Evolutionary conservation across 2,329 filamentous ascomycete genomes (phyloP), one percentile per base, ranked within the genome.

Genomic region (Colletotrichum theobromicola): DNA sequence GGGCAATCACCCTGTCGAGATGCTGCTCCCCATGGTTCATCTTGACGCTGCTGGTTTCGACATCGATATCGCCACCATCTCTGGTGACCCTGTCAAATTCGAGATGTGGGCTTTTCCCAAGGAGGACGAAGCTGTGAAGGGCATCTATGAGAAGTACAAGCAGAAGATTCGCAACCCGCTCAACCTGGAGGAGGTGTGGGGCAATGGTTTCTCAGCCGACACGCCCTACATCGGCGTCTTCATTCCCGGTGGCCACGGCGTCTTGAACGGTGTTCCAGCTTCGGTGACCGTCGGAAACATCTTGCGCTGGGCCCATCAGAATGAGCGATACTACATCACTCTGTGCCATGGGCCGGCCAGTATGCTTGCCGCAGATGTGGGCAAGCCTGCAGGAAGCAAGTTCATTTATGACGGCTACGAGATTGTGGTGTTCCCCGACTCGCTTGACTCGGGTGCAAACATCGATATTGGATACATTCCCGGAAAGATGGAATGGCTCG

Each of bases 41-140:
- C 42, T 46, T 13, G 42, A 46, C 42, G 42, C 42, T 13, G 42
- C 42, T 13, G 42, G 42, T 1, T 46, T 46, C 4, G 42, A 46
- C 9, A 46, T 46, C 9, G 42, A 46, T 21, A 46, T 46, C 42
- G 42, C 42, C 30, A 78, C 77, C 28, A 32, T 77, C 21, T 75
- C 76, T 2, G 77, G 77, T 57, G 76, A 76, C 34, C 77, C 77
- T 21, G 77, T 78, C 74, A 78, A 78, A 70, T 69, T 78, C 24
- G 77, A 78, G 58, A 76, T 78, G 75, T 78, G 77, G 77, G 77
- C 77, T 4, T 69, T 69, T 32, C 67, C 67, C 18, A 62, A 69
- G 21, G 67, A 69, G 57, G 67, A 69, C 6, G 16, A 69, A 24
- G 67, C 67, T 46, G 67, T 69, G 28, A 62, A 69, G 67, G 35